Percentiles rank a stretch among this genome's conserved stretches.
Evolutionary conservation across 1,284 basidiomycete genomes (phyloP).

Genomic region (Boletellus deceptivus): DNA sequence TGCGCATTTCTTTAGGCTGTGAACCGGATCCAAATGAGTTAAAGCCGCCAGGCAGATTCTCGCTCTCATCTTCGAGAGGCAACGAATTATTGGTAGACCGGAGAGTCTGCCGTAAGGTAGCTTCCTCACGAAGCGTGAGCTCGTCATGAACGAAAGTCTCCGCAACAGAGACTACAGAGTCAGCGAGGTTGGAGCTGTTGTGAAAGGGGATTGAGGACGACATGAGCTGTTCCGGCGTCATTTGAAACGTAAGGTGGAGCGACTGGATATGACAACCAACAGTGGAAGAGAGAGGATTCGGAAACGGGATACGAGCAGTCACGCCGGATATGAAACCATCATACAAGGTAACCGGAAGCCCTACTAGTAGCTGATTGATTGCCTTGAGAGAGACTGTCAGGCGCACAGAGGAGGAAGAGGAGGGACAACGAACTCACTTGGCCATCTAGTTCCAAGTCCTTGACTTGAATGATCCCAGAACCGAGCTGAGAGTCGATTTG

Average conservation of each 20-base stretch:
- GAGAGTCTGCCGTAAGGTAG: slow-evolving; percentile 69
- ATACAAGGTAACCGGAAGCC: slow-evolving; percentile 67
- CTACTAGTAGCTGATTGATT: slow-evolving; percentile 71
- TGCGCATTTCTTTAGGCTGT: slow-evolving; percentile 35
- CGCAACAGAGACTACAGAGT: slow-evolving; percentile 78
- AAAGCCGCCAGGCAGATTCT: slow-evolving; percentile 62
- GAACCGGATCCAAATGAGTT: slow-evolving; percentile 47
- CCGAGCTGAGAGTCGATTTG: slow-evolving; percentile 92
- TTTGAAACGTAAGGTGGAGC: slow-evolving; percentile 59
- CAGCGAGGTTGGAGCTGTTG: slow-evolving; percentile 52
- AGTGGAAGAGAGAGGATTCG: slow-evolving; percentile 69
- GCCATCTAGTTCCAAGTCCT: slow-evolving; percentile 77
- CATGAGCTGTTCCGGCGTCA: slow-evolving; percentile 35
- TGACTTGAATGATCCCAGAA: slow-evolving; percentile 83
- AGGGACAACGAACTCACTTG: slow-evolving; percentile 46
- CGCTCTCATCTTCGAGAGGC: slow-evolving; percentile 35
- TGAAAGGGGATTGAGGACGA: slow-evolving; percentile 16
- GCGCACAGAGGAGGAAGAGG: slow-evolving; percentile 8
- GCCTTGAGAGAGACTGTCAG: slow-evolving; percentile 50
- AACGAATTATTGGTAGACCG: slow-evolving; percentile 41
- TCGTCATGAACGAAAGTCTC: slow-evolving; percentile 86
- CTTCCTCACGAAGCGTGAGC: slow-evolving; percentile 69
- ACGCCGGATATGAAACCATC: slow-evolving; percentile 74
- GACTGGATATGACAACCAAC: slow-evolving; percentile 66
- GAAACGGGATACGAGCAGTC: slow-evolving; percentile 74